A percentile compares a stretch with the other conserved stretches of the same genome.
Conservation (phyloP, 2,329 filamentous ascomycete genomes). For the Dactylellina haptotyla region DNA sequence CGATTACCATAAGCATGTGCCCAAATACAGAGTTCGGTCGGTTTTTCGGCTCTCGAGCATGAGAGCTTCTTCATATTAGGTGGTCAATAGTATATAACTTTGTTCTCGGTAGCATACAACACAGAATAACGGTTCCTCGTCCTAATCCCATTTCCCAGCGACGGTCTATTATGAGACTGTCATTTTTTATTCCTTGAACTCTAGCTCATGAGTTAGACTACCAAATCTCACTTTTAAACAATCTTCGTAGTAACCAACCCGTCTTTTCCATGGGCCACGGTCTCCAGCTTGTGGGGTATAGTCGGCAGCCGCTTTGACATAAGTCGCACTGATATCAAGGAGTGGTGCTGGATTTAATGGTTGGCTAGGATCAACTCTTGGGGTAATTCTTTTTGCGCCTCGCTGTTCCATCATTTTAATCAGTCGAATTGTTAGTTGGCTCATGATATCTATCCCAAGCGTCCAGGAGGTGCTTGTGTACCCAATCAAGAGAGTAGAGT, state of each 20-base stretch:
- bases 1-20: too few species aligned
- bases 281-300: constrained; percentile 63
- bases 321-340: constrained; percentile 66
- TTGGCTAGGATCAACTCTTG: constrained; percentile 62
- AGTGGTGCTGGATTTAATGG: constrained; percentile 62
- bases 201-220: constrained; percentile 17
- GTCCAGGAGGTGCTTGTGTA: constrained; percentile 73
- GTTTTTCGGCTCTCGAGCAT: too few species aligned
- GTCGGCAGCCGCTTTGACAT: constrained; percentile 63
- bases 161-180: background rate
- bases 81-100: too few species aligned
- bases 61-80: too few species aligned
- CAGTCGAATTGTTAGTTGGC: constrained; percentile 66
- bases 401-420: constrained; percentile 66
- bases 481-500: constrained; percentile 69
- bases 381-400: constrained; percentile 63
- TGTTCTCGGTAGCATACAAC: too few species aligned
- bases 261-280: constrained; percentile 24
- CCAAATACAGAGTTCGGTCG: too few species aligned
- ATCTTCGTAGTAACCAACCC: constrained; percentile 33
- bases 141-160: background rate
- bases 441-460: constrained; percentile 69
- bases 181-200: constrained; percentile 22
- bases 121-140: too few species aligned
- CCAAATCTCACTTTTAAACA: constrained; percentile 33